These are phyloP conservation scores for Euphrasia arctica DNA, from an alignment of 305 asterid species.

Conservation along the genomic window DNA sequence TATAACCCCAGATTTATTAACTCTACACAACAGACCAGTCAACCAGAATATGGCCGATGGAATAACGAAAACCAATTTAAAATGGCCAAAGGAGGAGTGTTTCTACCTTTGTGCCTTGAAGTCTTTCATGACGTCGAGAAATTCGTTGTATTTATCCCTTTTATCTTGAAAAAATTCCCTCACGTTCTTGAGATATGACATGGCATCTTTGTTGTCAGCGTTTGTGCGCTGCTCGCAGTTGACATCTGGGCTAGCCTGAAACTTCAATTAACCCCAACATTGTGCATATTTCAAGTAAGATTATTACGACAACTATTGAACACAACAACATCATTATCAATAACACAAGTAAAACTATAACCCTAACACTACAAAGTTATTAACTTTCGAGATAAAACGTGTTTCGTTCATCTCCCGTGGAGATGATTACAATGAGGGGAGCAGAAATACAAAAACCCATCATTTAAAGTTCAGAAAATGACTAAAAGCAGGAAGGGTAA, in stretches of 20 bases:
- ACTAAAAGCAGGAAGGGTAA: slow-evolving; percentile 17
- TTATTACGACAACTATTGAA: neutral
- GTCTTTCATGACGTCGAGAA: too few relatives aligned
- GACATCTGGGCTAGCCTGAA: slow-evolving; percentile 64
- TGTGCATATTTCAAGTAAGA: slow-evolving; percentile 21
- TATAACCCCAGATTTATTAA: slow-evolving; percentile 74
- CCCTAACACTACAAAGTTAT: slow-evolving; percentile 8
- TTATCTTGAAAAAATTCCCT: slow-evolving; percentile 68
- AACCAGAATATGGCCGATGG: slow-evolving; percentile 23
- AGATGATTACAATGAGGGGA: slow-evolving; percentile 15
- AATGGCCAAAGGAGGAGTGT: neutral
- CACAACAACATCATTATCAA: slow-evolving; percentile 6
- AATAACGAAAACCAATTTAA: slow-evolving; percentile 13
- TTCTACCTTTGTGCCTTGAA: slow-evolving; percentile 63
- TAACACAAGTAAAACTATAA: neutral
- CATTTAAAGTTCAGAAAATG: slow-evolving; percentile 13
- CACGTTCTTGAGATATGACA: slow-evolving; percentile 75
- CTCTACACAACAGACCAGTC: slow-evolving; percentile 43
- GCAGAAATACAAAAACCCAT: slow-evolving; percentile 3
- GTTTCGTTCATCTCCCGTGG: slow-evolving; percentile 7
- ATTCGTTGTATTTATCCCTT: too few relatives aligned
- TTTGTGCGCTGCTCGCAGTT: slow-evolving; percentile 61
- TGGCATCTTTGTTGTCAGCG: slow-evolving; percentile 83
- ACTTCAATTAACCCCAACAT: slow-evolving; percentile 41
- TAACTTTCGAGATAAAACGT: neutral